Evolutionary conservation across 208 protist species (phyloP).

Genomic region (Acanthamoeba lugdunensis): DNA sequence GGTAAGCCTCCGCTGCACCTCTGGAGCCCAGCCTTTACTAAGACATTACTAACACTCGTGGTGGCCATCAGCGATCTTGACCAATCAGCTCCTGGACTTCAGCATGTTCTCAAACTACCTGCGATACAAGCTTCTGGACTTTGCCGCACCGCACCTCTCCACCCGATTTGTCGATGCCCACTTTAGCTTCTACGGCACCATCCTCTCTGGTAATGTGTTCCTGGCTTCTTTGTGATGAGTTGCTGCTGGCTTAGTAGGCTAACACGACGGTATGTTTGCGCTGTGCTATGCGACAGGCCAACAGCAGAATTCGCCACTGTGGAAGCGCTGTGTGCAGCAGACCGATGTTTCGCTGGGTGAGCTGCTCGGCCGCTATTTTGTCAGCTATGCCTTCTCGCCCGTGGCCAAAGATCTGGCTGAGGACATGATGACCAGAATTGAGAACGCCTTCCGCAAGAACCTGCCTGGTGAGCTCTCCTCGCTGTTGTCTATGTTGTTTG

Average conservation of each 20-base stretch:
- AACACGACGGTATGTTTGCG: not conserved
- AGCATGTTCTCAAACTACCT: not conserved
- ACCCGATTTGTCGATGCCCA: not conserved
- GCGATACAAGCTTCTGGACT: not conserved
- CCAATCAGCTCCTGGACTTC: not conserved
- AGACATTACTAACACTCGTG: too few relatives aligned
- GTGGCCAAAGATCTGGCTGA: not conserved
- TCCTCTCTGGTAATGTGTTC: not conserved
- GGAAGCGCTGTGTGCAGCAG: conserved; percentile 51
- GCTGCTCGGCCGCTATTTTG: conserved; percentile 43
- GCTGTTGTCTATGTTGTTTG: not conserved
- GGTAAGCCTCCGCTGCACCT: too few relatives aligned
- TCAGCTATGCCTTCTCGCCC: not conserved
- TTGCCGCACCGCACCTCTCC: not conserved
- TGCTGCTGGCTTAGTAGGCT: not conserved
- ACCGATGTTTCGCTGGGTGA: not conserved
- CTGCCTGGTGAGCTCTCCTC: not conserved
- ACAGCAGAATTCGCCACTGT: conserved; percentile 18
- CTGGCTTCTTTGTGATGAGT: too few relatives aligned
- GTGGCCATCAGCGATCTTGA: too few relatives aligned
- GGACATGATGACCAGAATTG: not conserved
- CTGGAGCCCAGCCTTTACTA: too few relatives aligned
- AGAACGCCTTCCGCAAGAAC: conserved; percentile 13
- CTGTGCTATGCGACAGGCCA: not conserved
- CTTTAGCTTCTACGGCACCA: conserved; percentile 43